A percentile compares a stretch with the other conserved stretches of the same genome.
These are phyloP conservation scores for Leccinum huronense DNA, from an alignment of 1,284 basidiomycete species.

Conservation along the genomic window DNA sequence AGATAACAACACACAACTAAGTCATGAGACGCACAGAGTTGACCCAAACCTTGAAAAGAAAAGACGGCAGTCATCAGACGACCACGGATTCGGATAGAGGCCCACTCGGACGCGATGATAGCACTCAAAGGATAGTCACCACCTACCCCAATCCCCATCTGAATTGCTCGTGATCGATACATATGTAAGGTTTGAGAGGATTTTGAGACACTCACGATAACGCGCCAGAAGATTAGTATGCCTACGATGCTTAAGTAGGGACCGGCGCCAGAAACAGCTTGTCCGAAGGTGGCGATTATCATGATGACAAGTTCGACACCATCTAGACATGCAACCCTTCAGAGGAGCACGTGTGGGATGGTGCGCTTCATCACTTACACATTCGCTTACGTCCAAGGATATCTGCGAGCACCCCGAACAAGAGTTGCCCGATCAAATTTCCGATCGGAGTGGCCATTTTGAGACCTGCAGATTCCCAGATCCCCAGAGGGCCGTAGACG, in stretches of 20 bases:
- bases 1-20: slow-evolving; percentile 19
- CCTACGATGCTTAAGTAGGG: slow-evolving; percentile 54
- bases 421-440: slow-evolving; percentile 56
- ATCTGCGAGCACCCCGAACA: slow-evolving; percentile 57
- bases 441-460: slow-evolving; percentile 69
- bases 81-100: slow-evolving; percentile 53
- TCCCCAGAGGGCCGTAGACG: slow-evolving; percentile 51
- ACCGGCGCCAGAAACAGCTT: slow-evolving; percentile 47
- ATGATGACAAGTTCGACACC: slow-evolving; percentile 56
- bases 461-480: slow-evolving; percentile 64
- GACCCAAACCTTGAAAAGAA: slow-evolving; percentile 51
- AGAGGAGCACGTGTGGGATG: background rate
- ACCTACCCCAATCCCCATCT: slow-evolving; percentile 54
- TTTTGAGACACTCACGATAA: slow-evolving; percentile 35
- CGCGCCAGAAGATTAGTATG: slow-evolving; percentile 54
- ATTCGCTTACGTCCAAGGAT: slow-evolving; percentile 47
- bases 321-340: slow-evolving; percentile 37
- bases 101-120: slow-evolving; percentile 56
- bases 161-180: slow-evolving; percentile 12
- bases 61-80: slow-evolving; percentile 55
- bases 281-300: slow-evolving; percentile 46
- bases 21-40: slow-evolving; percentile 39
- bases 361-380: slow-evolving; percentile 8
- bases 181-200: background rate
- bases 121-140: slow-evolving; percentile 53